phyloP scores from a whole-genome alignment of 805 yeast species.

The Cyberlindnera maclurae region DNA sequence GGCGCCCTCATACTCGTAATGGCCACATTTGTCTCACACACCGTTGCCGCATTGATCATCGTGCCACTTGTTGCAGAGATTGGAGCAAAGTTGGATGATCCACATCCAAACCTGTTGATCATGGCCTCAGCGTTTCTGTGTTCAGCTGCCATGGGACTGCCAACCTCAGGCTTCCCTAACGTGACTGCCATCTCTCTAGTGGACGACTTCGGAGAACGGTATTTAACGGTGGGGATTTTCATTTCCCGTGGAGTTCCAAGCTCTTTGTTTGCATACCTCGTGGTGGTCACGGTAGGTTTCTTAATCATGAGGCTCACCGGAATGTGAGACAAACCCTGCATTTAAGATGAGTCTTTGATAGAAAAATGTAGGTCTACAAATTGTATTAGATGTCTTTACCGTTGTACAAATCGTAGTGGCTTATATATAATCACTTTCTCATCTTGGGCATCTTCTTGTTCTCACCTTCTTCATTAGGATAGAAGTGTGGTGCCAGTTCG shows the following conservation, averaged over 20 bases:
- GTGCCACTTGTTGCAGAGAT: conserved; percentile 87
- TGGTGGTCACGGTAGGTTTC: conserved; percentile 76
- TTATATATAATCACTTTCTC: too few species aligned
- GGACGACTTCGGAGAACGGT: conserved; percentile 87
- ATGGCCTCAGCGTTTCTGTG: conserved; percentile 61
- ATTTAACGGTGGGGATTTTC: conserved; percentile 78
- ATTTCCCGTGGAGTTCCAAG: conserved; percentile 89
- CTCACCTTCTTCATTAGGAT: conserved; percentile 15
- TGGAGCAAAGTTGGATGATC: conserved; percentile 64
- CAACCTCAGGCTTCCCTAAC: conserved; percentile 96
- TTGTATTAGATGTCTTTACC: too few species aligned
- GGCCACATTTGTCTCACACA: conserved; percentile 95
- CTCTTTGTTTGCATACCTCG: conserved; percentile 64
- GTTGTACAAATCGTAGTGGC: background rate
- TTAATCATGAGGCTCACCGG: conserved; percentile 55
- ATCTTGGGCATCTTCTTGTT: conserved; percentile 17
- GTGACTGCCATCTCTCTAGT: conserved; percentile 95
- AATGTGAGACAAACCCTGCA: conserved; percentile 1
- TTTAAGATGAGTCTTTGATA: too few species aligned
- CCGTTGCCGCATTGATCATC: conserved; percentile 92
- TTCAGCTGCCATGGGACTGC: conserved; percentile 95
- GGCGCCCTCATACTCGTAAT: conserved; percentile 75
- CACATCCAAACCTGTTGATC: conserved; percentile 81
- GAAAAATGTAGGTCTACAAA: too few species aligned
- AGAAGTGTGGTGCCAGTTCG: conserved; percentile 63